Base-by-base conservation (phyloP, 179 eudicot genomes). In the Camellia oleifera region DNA sequence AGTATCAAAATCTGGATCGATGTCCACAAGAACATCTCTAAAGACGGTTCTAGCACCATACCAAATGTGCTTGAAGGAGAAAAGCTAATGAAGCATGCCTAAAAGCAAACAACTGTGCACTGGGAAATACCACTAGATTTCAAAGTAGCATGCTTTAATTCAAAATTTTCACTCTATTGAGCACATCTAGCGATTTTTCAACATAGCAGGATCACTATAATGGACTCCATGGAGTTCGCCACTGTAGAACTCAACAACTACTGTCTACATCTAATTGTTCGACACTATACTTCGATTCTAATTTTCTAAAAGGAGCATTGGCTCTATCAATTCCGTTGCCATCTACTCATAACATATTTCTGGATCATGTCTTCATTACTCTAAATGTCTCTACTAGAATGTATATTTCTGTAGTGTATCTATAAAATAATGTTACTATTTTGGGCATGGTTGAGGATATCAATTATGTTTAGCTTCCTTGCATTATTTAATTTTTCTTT, bases 21-120 rank as follows among this genome's bases (percentile, higher is more conserved):
- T 69, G 58, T 64, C 82, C 13, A 72, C 76, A 78, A 78, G 66
- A 78, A 68, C 7, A 74, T 82, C 79, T 78, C 79, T 74, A 54
- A 74, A 78, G 65, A 75, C 44, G 76, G 63, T 78, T 74, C 56
- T 60, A 48, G 62, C 64, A 56, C 85, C 79, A 66, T 79, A 52
- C 66, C 80, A 60, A 79, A 75, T 74, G 82, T 79, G 79, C 45
- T 69, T 26, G 67, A 69, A 81, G 61, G 76, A 78, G 77, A 79
- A 79, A 61, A 54, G 77, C 20, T 70, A 46, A 77, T 62, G 40
- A 62, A 63, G 57, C 71, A 64, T 63, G 58, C 26, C 20, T 7
- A 26, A 17, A 62, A 76, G 46, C 3, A 13, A 50, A 75, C 15
- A 5, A 48, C 46, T 2, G 15, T 70, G n/a, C 26, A 20, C 17